Evolutionary conservation across 805 yeast species (phyloP), one percentile per base, ranked within the genome.

Genomic region (Pichia nakasei): DNA sequence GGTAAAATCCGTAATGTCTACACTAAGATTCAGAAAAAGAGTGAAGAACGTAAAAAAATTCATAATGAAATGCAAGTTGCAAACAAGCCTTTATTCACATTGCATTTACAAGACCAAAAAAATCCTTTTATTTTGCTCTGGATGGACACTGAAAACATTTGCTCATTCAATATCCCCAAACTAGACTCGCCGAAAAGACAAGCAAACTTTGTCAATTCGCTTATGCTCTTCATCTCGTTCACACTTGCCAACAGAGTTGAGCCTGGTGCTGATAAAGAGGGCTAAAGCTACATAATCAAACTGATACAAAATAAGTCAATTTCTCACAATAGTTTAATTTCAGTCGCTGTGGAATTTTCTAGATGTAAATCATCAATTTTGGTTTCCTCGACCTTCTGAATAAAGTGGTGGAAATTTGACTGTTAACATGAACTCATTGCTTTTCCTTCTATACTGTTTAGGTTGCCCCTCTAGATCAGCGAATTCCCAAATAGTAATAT

Each of bases 91-190:
- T 7, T 34, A 17, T 46, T 43, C 35, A 46, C 45, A 3, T 36
- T 54, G 4, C 51, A 51, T 24, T 17, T 54, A 5, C 38, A 47
- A n/a, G 54, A 52, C 9, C n/a, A n/a, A 1, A 4, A 20, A 1
- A 22, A 44, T 12, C 49, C 52, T 0, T 37, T 38, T 9, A 20
- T 53, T 2, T 22, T 54, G 7, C 41, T 54, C 3, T 54, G 58
- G 58, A 33, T 45, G 36, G 48, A 49, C 20, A 35, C 46, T 11
- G 48, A 42, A 6, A 53, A 49, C 24, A 21, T 54, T 1, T 48
- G 52, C 17, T 40, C 46, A 1, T 54, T 54, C 26, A 45, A 51
- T 17, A 8, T 52, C 2, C 13, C 17, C 2, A 38, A 40, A 6
- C 12, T 46, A 8, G 24, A 19, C 3, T 35, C 37, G 4, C 21